Base-by-base conservation (phyloP, 1,139 yeast species). In the Taphrina pruni region DNA sequence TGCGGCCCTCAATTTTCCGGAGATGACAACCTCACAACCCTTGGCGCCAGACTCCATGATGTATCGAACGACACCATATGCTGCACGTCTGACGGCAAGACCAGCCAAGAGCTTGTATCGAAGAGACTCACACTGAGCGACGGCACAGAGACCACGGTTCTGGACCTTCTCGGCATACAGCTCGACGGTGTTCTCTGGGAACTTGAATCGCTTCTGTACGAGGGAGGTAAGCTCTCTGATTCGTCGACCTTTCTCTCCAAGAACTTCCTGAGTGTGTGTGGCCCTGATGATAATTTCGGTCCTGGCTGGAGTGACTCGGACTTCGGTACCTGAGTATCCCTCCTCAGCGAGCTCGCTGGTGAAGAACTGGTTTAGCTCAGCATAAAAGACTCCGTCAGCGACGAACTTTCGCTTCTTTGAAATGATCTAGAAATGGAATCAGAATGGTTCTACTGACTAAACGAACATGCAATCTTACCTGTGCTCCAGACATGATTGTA, bases 361-460 rank as follows among this genome's bases (percentile, higher is more conserved):
- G 91, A 94, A 95, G 95, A 94, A 94, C 87, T 94, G 99, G 89
- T 94, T 94, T 82, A 94, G 87, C 87, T 94, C 99, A 85, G 99
- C 99, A 96, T 89, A 94, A 88, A 94, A 91, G 81, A 94, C 99
- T 90, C 99, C 99, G 87, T 94, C 99, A 84, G 97, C 97, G 84
- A 93, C 97, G 79, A 71, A 71, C 72, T 71, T 64, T 56, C 67
- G 56, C 67, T 64, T 64, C 55, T 64, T 64, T 48, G 61, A 54
- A 61, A 64, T 64, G 45, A 64, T 64, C 67, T 64, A n/a, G 8
- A 12, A 12, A 7, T 7, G 12, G 2, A 39, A 43, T n/a, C 36
- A 43, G 41, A 17, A 32, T 17, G 21, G n/a, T 62, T 21, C 14
- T 52, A n/a, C 8, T 7, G 9, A 6, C n/a, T 14, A 45, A 1